These are phyloP conservation scores for Posidonia oceanica DNA, from an alignment of 116 monocot species.

Conservation along the genomic window DNA sequence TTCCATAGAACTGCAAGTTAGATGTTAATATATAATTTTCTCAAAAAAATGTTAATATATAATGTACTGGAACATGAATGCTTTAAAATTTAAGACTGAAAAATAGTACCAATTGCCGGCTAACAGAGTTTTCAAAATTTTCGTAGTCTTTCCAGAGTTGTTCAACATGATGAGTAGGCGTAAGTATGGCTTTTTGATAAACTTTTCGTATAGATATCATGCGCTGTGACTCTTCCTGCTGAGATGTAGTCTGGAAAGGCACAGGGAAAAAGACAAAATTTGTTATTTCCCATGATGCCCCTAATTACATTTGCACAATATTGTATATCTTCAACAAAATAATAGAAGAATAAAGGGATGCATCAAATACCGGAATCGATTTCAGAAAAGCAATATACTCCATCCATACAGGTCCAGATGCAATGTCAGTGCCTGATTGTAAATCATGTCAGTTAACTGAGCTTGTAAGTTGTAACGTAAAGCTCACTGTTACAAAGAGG, in stretches of 20 bases:
- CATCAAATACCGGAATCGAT: conserved; percentile 38
- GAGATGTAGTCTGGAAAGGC: conserved; percentile 35
- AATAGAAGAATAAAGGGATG: background rate
- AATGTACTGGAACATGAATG: too few species aligned
- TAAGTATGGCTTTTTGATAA: conserved; percentile 88
- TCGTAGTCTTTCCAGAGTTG: conserved; percentile 98
- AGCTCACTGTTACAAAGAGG: too few species aligned
- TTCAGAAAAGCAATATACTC: conserved; percentile 95
- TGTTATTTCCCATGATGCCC: background rate
- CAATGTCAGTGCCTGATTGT: conserved; percentile 67
- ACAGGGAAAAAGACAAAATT: background rate
- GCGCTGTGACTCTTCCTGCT: conserved; percentile 87
- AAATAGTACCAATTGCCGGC: conserved; percentile 59
- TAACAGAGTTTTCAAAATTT: conserved; percentile 95
- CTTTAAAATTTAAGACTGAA: background rate
- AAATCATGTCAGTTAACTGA: background rate
- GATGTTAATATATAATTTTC: too few species aligned
- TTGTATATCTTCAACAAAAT: background rate
- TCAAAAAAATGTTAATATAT: too few species aligned
- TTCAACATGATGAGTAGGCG: conserved; percentile 89
- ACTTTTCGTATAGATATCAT: conserved; percentile 85
- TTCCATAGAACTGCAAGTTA: too few species aligned
- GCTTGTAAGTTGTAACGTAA: too few species aligned
- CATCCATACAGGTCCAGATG: conserved; percentile 94
- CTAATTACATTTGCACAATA: background rate